Conservation (phyloP, 2,329 filamentous ascomycete species). For the Botrytis cinerea region DNA sequence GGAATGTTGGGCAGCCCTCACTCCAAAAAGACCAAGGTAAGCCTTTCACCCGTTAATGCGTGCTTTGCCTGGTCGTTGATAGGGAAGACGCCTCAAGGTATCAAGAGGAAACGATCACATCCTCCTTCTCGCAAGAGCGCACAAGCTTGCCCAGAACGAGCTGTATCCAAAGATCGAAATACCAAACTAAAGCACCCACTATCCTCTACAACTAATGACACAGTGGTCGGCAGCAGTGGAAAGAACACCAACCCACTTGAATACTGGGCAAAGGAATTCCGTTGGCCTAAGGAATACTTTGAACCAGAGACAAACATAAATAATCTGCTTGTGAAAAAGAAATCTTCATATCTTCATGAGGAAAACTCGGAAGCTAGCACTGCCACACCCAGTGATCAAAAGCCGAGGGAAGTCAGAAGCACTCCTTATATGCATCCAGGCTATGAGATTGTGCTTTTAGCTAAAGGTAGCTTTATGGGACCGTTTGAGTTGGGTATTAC, state of each 20-base stretch:
- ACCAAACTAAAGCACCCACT: too few species aligned
- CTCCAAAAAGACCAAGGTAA: too few species aligned
- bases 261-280: slow-evolving; percentile 2
- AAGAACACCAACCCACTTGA: slow-evolving; percentile 4
- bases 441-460: slow-evolving; percentile 44
- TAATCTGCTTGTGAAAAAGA: slow-evolving; percentile 40
- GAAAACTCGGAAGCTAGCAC: slow-evolving; percentile 36
- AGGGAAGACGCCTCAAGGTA: too few species aligned
- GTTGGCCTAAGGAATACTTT: slow-evolving; percentile 17
- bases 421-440: slow-evolving; percentile 42
- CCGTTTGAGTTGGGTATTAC: slow-evolving; percentile 41
- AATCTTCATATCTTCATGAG: slow-evolving; percentile 35
- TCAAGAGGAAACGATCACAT: too few species aligned
- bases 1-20: too few species aligned
- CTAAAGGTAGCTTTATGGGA: slow-evolving; percentile 47
- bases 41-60: too few species aligned
- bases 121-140: too few species aligned
- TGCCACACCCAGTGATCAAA: slow-evolving; percentile 45
- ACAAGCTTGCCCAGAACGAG: too few species aligned
- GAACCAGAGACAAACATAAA: slow-evolving; percentile 26
- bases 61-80: too few species aligned
- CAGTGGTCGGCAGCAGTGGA: neutral
- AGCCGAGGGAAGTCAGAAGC: slow-evolving; percentile 44
- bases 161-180: too few species aligned
- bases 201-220: neutral